Evolutionary conservation across 371 early-diverging fungal species (phyloP).

Genomic region (Lichtheimia ramosa): DNA sequence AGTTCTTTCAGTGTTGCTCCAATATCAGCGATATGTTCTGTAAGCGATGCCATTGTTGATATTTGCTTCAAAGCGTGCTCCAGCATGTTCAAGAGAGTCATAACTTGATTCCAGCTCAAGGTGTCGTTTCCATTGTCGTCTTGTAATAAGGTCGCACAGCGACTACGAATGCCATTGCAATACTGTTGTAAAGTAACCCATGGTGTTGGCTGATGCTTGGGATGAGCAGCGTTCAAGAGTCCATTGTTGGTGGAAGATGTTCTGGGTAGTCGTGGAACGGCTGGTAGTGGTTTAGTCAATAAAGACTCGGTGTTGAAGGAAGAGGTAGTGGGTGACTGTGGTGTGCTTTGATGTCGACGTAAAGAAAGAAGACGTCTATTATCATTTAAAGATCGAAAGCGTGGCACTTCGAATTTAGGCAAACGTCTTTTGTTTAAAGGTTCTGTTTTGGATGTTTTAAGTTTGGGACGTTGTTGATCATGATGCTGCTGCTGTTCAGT

Average conservation of each 20-base stretch:
- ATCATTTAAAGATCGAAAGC: background rate
- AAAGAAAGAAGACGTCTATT: background rate
- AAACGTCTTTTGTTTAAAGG: constrained; percentile 1
- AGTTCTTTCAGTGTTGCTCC: background rate
- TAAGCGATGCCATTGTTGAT: too few species aligned
- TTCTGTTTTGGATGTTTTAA: background rate
- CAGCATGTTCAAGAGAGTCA: background rate
- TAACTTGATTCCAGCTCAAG: background rate
- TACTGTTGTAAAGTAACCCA: too few species aligned
- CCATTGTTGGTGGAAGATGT: too few species aligned
- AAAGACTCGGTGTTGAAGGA: background rate
- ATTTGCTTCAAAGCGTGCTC: background rate
- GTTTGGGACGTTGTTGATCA: background rate
- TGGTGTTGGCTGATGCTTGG: too few species aligned
- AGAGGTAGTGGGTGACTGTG: background rate
- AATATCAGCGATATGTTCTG: too few species aligned
- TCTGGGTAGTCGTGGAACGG: background rate
- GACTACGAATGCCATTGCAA: too few species aligned
- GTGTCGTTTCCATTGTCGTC: background rate
- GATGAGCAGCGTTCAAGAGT: too few species aligned
- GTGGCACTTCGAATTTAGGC: background rate
- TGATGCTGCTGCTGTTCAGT: too few species aligned
- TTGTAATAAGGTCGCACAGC: too few species aligned
- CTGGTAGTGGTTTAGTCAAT: constrained; percentile 1
- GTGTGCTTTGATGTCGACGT: background rate